These are phyloP conservation scores for Backusella mclennaniae DNA, from an alignment of 192 early-diverging fungal species.

Conservation along the genomic window DNA sequence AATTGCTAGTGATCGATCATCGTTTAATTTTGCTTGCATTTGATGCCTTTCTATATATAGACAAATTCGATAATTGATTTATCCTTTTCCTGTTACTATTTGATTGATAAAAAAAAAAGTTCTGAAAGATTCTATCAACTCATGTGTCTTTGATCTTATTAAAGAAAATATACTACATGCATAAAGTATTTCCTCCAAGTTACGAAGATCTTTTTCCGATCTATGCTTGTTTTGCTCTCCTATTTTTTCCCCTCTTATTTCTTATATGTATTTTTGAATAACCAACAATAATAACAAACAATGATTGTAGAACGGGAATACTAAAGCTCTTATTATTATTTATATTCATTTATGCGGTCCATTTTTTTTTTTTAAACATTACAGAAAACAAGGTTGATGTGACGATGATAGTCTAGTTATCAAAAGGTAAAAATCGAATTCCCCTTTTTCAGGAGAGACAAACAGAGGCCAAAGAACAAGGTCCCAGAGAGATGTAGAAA, in stretches of 20 bases:
- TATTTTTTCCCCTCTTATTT: neutral
- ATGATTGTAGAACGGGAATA: neutral
- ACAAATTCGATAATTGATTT: neutral
- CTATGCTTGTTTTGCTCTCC: neutral
- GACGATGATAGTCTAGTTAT: neutral
- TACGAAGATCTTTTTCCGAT: neutral
- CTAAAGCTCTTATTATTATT: neutral
- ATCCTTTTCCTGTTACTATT: neutral
- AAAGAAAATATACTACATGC: neutral
- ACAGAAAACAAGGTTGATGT: neutral
- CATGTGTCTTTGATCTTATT: neutral
- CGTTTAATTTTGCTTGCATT: neutral
- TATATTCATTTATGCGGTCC: neutral
- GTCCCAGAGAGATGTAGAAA: neutral
- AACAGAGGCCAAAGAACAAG: neutral
- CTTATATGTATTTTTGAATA: neutral
- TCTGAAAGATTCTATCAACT: neutral
- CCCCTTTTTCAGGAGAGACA: neutral
- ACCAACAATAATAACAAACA: neutral
- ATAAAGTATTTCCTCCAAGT: neutral
- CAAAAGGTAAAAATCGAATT: neutral
- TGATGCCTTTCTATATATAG: neutral
- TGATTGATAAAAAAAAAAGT: neutral
- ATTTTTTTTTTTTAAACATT: neutral
- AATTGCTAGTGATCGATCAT: neutral